Evolutionary conservation across 2,329 filamentous ascomycete genomes (phyloP).

Genomic region (Alternaria ethzedia): DNA sequence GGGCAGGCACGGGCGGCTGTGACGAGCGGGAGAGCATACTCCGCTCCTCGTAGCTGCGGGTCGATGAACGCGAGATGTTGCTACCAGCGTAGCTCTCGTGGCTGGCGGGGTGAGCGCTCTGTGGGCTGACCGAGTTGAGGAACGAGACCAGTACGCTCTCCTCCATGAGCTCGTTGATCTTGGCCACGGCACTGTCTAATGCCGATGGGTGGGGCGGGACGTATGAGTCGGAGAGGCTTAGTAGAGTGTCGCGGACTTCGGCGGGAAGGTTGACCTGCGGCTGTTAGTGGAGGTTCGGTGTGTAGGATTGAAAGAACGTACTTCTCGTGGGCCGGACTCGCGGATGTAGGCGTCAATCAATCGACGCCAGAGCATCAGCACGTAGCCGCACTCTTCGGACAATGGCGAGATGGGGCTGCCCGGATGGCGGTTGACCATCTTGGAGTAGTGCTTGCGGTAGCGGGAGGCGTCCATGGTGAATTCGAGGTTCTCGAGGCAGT

Average conservation of each 20-base stretch:
- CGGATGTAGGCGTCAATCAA: constrained; percentile 86
- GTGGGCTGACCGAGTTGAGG: constrained; percentile 69
- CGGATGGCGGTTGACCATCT: constrained; percentile 61
- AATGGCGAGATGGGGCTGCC: constrained; percentile 58
- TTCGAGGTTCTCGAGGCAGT: constrained; percentile 94
- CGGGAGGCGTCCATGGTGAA: constrained; percentile 94
- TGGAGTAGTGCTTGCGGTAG: constrained; percentile 73
- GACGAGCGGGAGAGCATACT: constrained; percentile 36
- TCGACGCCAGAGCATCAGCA: constrained; percentile 84
- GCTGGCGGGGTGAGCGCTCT: constrained; percentile 53
- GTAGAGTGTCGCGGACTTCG: constrained; percentile 79
- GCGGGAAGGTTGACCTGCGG: constrained; percentile 74
- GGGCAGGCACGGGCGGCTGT: constrained; percentile 38
- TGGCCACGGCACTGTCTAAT: constrained; percentile 81
- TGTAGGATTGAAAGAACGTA: constrained; percentile 15
- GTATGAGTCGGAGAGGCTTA: constrained; percentile 65
- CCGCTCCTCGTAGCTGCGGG: constrained; percentile 52
- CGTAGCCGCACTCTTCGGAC: constrained; percentile 67
- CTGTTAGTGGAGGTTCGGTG: constrained; percentile 24
- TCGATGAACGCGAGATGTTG: constrained; percentile 46
- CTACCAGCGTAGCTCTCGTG: constrained; percentile 52
- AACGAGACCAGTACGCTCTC: constrained; percentile 94
- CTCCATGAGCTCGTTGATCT: constrained; percentile 96
- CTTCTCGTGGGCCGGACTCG: constrained; percentile 47
- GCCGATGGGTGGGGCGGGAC: constrained; percentile 76